Conservation (phyloP, 495 filamentous ascomycete species). For the Aspergillus panamensis region DNA sequence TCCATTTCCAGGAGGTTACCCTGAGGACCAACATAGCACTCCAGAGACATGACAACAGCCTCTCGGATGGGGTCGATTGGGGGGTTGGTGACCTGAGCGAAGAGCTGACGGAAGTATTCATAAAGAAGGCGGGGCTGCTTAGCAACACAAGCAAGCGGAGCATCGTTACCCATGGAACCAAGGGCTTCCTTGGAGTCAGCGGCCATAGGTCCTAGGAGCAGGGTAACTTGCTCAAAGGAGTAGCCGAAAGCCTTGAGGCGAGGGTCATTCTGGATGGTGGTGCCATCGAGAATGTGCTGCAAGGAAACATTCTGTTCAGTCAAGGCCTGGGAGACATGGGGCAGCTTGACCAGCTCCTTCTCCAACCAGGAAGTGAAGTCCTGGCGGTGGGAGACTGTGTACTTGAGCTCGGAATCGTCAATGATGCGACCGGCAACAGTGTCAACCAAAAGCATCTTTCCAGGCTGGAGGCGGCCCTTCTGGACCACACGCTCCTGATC, state of each 20-base stretch:
- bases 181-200: conserved; percentile 99
- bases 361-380: conserved; percentile 91
- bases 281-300: conserved; percentile 60
- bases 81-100: conserved; percentile 98
- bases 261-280: conserved; percentile 79
- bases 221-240: conserved; percentile 92
- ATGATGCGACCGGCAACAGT: conserved; percentile 94
- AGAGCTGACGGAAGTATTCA: conserved; percentile 98
- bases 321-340: conserved; percentile 65
- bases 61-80: conserved; percentile 98
- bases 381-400: conserved; percentile 75
- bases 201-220: conserved; percentile 94
- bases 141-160: conserved; percentile 87
- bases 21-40: conserved; percentile 96
- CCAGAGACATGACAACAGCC: conserved; percentile 98
- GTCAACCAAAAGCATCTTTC: conserved; percentile 97
- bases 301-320: conserved; percentile 59
- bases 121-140: conserved; percentile 86
- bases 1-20: conserved; percentile 97
- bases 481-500: conserved; percentile 88
- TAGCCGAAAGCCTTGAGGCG: conserved; percentile 89
- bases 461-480: conserved; percentile 93
- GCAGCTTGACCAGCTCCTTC: conserved; percentile 76
- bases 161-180: conserved; percentile 99
- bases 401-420: conserved; percentile 91